Evolutionary conservation across 148 eudicot genomes (phyloP), one percentile per base, ranked within the genome.

Genomic region (Nepenthes gracilis): DNA sequence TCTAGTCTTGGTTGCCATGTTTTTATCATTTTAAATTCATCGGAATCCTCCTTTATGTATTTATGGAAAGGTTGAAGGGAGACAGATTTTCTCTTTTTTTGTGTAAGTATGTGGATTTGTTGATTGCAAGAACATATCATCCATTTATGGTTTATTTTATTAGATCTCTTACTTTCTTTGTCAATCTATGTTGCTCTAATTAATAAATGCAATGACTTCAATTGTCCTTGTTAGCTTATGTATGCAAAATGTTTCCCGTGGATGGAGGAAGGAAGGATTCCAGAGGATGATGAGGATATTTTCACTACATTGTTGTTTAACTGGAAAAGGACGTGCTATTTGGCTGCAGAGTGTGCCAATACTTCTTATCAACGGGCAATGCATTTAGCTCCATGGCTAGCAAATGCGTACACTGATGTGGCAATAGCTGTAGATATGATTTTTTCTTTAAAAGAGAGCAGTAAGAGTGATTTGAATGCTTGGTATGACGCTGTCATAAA

Each of bases 381-480:
- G 78, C 99, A 85, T 72, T 78, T 94, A 69, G 77, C 83, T 32
- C 99, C 99, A 57, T 89, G 92, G 87, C 88, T 79, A 70, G 99
- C 99, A 54, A 89, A 89, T 79, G 67, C 83, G 62, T 89, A 86
- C 65, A 66, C 72, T 71, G 99, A 94, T 76, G 72, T 89, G 72
- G 97, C 97, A 61, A 70, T 88, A 55, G 83, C 95, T 55, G 53
- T 73, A 51, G 83, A 94, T 78, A 72, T 76, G 57, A 70, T 69
- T 63, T 73, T 48, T 62, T 76, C 84, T 45, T 74, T 82, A 48
- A 58, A 81, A 63, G 87, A 71, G 71, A 54, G 55, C 63, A 62
- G 36, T 57, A 65, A 67, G 57, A 69, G 60, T 64, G 81, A 83
- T 51, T 43, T 47, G 33, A 63, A 62, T 53, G 62, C 72, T 45